Conservation (phyloP, 768 basidiomycete species). For the Lactarius pseudohatsudake region DNA sequence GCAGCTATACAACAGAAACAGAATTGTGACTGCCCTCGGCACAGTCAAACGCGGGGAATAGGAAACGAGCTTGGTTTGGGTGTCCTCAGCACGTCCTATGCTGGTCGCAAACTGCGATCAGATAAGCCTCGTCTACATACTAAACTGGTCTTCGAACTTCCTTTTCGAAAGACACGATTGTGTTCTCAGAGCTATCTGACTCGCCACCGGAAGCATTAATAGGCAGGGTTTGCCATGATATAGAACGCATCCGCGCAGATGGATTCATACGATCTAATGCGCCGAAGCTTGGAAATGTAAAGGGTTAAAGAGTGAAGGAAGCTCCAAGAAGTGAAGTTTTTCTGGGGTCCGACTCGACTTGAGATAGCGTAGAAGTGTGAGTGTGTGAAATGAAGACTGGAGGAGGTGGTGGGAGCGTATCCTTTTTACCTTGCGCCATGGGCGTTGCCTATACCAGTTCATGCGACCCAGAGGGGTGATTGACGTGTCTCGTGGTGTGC, state of each 20-base stretch:
- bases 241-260: constrained; percentile 22
- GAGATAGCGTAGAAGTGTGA: constrained; percentile 13
- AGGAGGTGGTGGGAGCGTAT: background rate
- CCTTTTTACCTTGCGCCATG: constrained; percentile 9
- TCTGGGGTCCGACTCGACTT: constrained; percentile 20
- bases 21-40: background rate
- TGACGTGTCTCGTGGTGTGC: constrained; percentile 11
- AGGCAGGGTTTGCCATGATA: constrained; percentile 9
- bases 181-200: constrained; percentile 8
- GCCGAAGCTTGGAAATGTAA: constrained; percentile 2
- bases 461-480: constrained; percentile 4
- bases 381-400: background rate
- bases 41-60: background rate
- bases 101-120: constrained; percentile 10
- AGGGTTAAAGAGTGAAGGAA: constrained; percentile 1
- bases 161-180: constrained; percentile 7
- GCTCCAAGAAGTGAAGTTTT: constrained; percentile 18
- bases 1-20: background rate
- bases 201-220: constrained; percentile 23
- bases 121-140: constrained; percentile 4
- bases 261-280: constrained; percentile 17
- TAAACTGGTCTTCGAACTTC: constrained; percentile 6
- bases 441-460: background rate
- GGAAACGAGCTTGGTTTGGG: constrained; percentile 11
- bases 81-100: constrained; percentile 3